phyloP scores from a whole-genome alignment of 1,284 basidiomycete species.

The Moesziomyces sp. region DNA sequence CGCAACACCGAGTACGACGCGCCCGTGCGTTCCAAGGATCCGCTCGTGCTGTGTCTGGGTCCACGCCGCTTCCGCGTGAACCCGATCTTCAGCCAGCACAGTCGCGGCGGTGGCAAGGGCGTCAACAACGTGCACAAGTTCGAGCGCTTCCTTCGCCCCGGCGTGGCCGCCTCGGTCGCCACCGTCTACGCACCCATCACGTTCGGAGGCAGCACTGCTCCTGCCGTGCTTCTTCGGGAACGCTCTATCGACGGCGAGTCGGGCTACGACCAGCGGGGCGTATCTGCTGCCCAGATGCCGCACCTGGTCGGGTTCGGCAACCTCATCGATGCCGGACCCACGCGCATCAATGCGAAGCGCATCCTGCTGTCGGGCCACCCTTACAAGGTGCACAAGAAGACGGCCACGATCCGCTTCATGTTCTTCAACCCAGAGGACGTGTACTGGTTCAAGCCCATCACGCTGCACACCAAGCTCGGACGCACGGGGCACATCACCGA shows the following conservation, averaged over 20 bases:
- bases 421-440: constrained; percentile 97
- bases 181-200: constrained; percentile 86
- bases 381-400: constrained; percentile 97
- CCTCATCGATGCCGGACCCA: constrained; percentile 83
- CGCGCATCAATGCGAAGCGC: constrained; percentile 89
- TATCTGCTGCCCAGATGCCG: constrained; percentile 63
- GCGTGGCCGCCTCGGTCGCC: constrained; percentile 75
- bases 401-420: constrained; percentile 97
- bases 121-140: constrained; percentile 98
- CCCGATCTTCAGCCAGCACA: constrained; percentile 92
- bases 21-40: constrained; percentile 92
- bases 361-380: constrained; percentile 94
- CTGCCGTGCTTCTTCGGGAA: constrained; percentile 57
- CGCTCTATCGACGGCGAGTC: constrained; percentile 47
- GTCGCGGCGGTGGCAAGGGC: constrained; percentile 79
- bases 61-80: constrained; percentile 84
- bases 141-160: constrained; percentile 87
- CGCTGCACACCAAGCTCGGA: constrained; percentile 91
- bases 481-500: constrained; percentile 88
- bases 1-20: constrained; percentile 93
- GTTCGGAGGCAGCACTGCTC: constrained; percentile 75
- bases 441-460: constrained; percentile 90
- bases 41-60: constrained; percentile 87
- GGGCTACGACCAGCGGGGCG: constrained; percentile 63
- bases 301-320: constrained; percentile 89